A percentile compares a stretch with the other conserved stretches of the same genome.
Conservation (phyloP, 2,329 filamentous ascomycete genomes). For the Xylaria sp. region DNA sequence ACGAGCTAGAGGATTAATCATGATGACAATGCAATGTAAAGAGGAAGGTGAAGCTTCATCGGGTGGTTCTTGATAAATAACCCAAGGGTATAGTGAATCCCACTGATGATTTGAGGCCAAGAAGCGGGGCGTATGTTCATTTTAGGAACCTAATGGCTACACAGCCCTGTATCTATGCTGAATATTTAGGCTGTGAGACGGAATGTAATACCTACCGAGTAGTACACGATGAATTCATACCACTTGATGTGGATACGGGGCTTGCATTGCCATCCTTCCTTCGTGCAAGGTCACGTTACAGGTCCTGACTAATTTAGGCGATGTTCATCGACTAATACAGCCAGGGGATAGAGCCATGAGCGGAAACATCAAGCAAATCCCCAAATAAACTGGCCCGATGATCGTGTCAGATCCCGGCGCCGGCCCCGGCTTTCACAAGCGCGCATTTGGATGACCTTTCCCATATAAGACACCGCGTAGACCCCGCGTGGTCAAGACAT, state of each 20-base stretch:
- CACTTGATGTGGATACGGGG: conserved; percentile 24
- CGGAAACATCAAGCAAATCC: conserved; percentile 26
- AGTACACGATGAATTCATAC: conserved; percentile 2
- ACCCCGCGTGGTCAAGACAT: conserved; percentile 3
- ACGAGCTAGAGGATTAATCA: conserved; percentile 7
- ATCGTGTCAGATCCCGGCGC: conserved; percentile 14
- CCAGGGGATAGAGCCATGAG: conserved; percentile 14
- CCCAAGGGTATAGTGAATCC: conserved; percentile 17
- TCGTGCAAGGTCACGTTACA: conserved; percentile 26
- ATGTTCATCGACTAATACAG: conserved; percentile 18
- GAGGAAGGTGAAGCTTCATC: conserved; percentile 24
- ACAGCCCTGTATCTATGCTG: conserved; percentile 18
- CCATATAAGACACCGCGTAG: conserved; percentile 29
- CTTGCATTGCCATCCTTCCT: conserved; percentile 31
- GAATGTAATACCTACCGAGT: background rate
- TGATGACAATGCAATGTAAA: conserved; percentile 3
- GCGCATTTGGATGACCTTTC: background rate
- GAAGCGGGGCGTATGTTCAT: conserved; percentile 5
- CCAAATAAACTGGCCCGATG: conserved; percentile 18
- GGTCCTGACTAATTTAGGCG: conserved; percentile 6
- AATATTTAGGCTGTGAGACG: conserved; percentile 1
- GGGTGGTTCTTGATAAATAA: background rate
- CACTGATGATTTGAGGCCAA: conserved; percentile 6
- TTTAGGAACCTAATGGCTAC: conserved; percentile 18
- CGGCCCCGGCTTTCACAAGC: conserved; percentile 12